These are phyloP conservation scores for Penicillium sp. DNA, from an alignment of 2,329 filamentous ascomycete genomes.

Conservation along the genomic window DNA sequence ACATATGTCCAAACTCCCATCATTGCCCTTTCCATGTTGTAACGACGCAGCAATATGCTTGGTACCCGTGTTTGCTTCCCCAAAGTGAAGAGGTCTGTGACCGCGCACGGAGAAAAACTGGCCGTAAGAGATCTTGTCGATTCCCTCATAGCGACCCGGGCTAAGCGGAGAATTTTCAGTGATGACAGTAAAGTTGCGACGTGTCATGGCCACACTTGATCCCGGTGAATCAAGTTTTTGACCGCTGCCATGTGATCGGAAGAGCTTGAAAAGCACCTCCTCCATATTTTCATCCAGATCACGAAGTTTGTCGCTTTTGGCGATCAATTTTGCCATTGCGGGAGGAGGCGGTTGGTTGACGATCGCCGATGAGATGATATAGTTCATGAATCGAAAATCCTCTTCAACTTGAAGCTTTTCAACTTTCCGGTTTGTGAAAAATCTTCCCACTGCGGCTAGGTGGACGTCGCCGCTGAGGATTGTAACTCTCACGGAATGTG, in stretches of 20 bases:
- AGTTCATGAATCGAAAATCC: background rate
- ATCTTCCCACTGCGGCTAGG: background rate
- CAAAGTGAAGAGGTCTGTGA: background rate
- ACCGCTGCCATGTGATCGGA: background rate
- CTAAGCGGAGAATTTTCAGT: background rate
- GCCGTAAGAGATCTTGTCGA: background rate
- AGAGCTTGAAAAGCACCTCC: background rate
- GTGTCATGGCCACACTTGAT: background rate
- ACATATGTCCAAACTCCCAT: too few species aligned
- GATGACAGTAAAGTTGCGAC: background rate
- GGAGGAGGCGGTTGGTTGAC: background rate
- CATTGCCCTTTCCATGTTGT: too few species aligned
- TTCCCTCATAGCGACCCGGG: background rate
- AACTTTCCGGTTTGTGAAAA: background rate
- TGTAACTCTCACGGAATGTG: background rate
- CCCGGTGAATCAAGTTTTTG: background rate
- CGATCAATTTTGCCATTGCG: background rate
- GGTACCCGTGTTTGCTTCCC: background rate
- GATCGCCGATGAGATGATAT: background rate
- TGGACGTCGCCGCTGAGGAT: background rate
- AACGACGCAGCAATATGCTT: background rate
- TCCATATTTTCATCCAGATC: background rate
- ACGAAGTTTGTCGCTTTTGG: background rate
- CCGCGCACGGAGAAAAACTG: background rate
- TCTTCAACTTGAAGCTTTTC: background rate